phyloP scores from a whole-genome alignment of 148 eudicot species.

The Chenopodium album region DNA sequence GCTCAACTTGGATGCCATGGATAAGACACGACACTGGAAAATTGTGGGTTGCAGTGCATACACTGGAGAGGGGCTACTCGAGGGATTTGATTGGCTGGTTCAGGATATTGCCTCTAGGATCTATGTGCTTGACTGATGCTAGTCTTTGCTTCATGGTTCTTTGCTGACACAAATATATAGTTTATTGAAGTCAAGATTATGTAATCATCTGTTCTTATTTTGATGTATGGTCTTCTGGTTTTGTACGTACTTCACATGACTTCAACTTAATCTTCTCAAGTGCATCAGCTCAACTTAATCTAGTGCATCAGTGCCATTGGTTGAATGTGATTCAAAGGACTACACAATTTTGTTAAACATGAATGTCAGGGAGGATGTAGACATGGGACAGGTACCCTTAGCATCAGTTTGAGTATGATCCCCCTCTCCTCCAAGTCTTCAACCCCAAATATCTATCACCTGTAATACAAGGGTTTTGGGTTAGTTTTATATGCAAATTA shows the following conservation, averaged over 20 bases:
- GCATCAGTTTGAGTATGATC: neutral
- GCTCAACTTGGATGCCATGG: slow-evolving; percentile 87
- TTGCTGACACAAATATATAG: neutral
- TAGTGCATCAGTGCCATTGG: neutral
- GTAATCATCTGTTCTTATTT: neutral
- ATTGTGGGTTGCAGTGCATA: slow-evolving; percentile 94
- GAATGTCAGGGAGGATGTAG: neutral
- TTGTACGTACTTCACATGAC: neutral
- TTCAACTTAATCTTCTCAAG: neutral
- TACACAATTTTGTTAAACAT: neutral
- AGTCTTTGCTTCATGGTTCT: neutral
- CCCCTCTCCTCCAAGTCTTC: too few relatives aligned
- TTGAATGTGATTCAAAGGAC: neutral
- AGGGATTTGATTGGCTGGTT: slow-evolving; percentile 95
- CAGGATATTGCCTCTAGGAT: slow-evolving; percentile 95
- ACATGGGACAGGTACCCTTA: neutral
- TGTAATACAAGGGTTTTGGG: neutral
- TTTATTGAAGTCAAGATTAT: neutral
- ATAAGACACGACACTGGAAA: slow-evolving; percentile 87
- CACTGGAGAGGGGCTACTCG: slow-evolving; percentile 87
- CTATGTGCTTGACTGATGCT: slow-evolving; percentile 72
- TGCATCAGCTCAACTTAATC: neutral
- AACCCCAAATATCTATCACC: too few relatives aligned
- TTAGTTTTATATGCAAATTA: too few relatives aligned
- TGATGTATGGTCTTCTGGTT: neutral